Evolutionary conservation across 2,329 filamentous ascomycete species (phyloP), one percentile per base, ranked within the genome.

Genomic region (Talaromyces marneffei): DNA sequence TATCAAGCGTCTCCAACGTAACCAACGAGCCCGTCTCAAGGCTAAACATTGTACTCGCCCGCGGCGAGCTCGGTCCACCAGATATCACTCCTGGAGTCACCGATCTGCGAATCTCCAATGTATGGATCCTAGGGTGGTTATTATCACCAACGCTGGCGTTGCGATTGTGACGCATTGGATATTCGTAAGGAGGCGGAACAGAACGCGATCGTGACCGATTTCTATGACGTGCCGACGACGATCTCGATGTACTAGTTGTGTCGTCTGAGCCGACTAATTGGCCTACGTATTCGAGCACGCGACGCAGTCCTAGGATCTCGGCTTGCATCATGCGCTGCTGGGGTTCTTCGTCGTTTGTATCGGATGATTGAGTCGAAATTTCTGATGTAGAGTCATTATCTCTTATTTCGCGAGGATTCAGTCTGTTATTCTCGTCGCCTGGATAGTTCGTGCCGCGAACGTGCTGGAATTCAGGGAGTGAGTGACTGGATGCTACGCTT

Each of bases 201-300:
- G 60, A 46, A 31, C 31, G 35, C 27, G 58, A 48, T 37, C 57
- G 37, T 44, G 60, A 60, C 56, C 63, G 33, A 44, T 18, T 31
- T 61, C 59, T 16, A 71, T 53, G 62, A 73, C 70, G 63, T 44
- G 53, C 31, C n/a, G 39, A 56, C 3, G 60, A 27, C 18, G 52
- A 29, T 55, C 8, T 37, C 9, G 50, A 53, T 23, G 29, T 35
- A 1, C 27, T 25, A 7, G 48, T 35, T 16, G 46, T 58, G 5
- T 74, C 72, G 58, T 75, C 72, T 14, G 77, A 77, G 29, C 73
- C 68, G 31, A 82, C 74, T 9, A 83, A 70, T 44, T 79, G 75
- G 44, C 78, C 77, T 1, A 85, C 82, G 27, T 83, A 79, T 56
- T 81, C 78, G 54, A 83, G 80, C 0, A 82, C 82, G 18, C 78